These are phyloP conservation scores for Fusarium napiforme DNA, from an alignment of 2,329 filamentous ascomycete genomes.

Conservation along the genomic window DNA sequence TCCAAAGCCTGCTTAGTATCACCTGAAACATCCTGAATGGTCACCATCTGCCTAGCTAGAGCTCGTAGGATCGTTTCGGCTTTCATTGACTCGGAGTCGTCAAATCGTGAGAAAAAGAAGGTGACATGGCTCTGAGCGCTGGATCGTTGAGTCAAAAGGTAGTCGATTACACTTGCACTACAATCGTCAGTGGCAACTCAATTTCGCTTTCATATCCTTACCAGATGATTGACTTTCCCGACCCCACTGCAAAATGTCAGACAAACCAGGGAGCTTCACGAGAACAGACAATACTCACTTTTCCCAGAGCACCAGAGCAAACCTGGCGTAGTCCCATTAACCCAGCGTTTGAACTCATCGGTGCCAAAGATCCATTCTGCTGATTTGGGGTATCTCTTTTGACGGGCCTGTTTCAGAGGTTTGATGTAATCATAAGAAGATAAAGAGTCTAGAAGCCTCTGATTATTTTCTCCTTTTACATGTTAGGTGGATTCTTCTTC, in stretches of 20 bases:
- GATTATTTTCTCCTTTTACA: constrained; percentile 11
- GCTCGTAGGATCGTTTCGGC: neutral
- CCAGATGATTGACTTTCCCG: constrained; percentile 42
- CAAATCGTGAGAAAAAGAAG: neutral
- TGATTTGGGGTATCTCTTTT: constrained; percentile 44
- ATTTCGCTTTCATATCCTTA: rapidly evolving
- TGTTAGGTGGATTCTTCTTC: rapidly evolving
- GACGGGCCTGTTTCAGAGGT: constrained; percentile 42
- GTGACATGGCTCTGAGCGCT: rapidly evolving
- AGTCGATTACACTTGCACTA: neutral
- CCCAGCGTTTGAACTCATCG: constrained; percentile 42
- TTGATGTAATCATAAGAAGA: constrained; percentile 42
- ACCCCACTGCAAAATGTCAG: constrained; percentile 32
- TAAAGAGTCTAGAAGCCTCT: constrained; percentile 44
- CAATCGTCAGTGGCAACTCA: rapidly evolving
- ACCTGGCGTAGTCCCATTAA: neutral
- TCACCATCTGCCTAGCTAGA: rapidly evolving
- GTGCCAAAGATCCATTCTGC: constrained; percentile 45
- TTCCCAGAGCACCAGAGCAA: constrained; percentile 48
- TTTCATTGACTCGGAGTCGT: neutral
- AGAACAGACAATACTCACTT: constrained; percentile 30
- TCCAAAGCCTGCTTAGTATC: rapidly evolving
- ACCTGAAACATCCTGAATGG: neutral
- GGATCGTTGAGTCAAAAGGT: rapidly evolving
- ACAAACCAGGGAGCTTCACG: rapidly evolving